Percentiles rank a stretch among this genome's conserved stretches.
Evolutionary conservation across 108 stramenopile genomes (phyloP).

Genomic region (Fistulifera pelliculosa): DNA sequence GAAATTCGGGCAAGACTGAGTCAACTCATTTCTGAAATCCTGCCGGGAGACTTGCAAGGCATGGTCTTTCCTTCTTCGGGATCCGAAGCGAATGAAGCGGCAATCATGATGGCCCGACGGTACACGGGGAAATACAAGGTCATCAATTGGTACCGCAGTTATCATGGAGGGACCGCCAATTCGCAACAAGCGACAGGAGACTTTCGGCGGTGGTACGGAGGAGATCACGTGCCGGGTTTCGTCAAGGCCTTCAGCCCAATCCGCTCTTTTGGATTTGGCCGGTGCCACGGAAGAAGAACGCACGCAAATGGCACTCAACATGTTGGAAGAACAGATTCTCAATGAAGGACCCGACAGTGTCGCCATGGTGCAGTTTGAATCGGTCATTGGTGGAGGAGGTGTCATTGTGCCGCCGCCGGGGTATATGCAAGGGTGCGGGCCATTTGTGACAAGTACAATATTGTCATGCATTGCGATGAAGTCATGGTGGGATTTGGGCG

Average conservation of each 20-base stretch:
- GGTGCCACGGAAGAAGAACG: constrained; percentile 29
- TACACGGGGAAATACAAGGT: constrained; percentile 41
- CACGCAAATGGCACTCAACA: constrained; percentile 24
- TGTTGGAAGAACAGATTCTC: constrained; percentile 43
- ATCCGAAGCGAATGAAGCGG: constrained; percentile 47
- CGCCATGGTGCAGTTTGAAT: constrained; percentile 29
- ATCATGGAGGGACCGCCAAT: constrained; percentile 41
- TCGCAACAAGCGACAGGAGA: constrained; percentile 36
- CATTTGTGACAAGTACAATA: constrained; percentile 46
- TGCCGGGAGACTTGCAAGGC: constrained; percentile 37
- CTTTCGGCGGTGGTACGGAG: constrained; percentile 35
- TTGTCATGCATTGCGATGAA: constrained; percentile 44
- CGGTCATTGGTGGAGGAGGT: constrained; percentile 34
- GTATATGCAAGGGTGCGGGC: constrained; percentile 53
- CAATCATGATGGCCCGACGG: constrained; percentile 39
- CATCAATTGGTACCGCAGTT: constrained; percentile 34
- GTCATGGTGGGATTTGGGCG: constrained; percentile 51
- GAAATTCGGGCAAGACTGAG: constrained; percentile 30
- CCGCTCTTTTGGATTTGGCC: constrained; percentile 29
- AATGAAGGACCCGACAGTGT: constrained; percentile 34
- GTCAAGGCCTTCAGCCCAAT: constrained; percentile 33
- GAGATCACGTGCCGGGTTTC: constrained; percentile 28
- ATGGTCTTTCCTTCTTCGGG: constrained; percentile 38
- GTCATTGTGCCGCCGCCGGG: constrained; percentile 25
- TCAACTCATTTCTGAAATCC: constrained; percentile 21